Evolutionary conservation across 495 filamentous ascomycete species (phyloP).

Genomic region (Pseudomonodictys pantanalensis): DNA sequence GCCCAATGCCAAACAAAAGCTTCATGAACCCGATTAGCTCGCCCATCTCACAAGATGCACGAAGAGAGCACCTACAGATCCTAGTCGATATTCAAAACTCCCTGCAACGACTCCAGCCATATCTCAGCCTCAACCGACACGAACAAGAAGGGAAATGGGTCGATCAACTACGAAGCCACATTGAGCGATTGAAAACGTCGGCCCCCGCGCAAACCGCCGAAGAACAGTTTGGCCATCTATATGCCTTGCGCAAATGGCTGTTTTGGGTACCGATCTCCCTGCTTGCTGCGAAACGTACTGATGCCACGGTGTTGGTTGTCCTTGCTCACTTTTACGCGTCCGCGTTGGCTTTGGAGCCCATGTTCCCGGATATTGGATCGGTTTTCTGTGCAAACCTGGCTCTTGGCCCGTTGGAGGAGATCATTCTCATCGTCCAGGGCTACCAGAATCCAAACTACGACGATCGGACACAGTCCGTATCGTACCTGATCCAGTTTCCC

Average conservation of each 20-base stretch:
- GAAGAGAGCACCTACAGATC: slow-evolving; percentile 66
- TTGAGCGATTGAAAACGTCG: slow-evolving; percentile 72
- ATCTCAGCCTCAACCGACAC: slow-evolving; percentile 67
- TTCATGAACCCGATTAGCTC: slow-evolving; percentile 55
- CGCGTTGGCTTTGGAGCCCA: slow-evolving; percentile 78
- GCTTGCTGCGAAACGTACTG: slow-evolving; percentile 56
- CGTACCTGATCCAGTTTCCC: slow-evolving; percentile 41
- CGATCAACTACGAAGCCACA: slow-evolving; percentile 74
- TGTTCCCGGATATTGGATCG: slow-evolving; percentile 86
- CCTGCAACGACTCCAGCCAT: slow-evolving; percentile 67
- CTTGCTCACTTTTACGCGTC: slow-evolving; percentile 90
- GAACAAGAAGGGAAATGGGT: slow-evolving; percentile 72
- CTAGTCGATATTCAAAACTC: slow-evolving; percentile 63
- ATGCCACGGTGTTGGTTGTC: slow-evolving; percentile 69
- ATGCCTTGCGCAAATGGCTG: slow-evolving; percentile 82
- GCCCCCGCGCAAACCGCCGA: slow-evolving; percentile 69
- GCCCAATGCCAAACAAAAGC: slow-evolving; percentile 55
- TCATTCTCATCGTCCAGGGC: slow-evolving; percentile 37
- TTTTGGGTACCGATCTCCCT: slow-evolving; percentile 85
- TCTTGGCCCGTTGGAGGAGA: slow-evolving; percentile 41
- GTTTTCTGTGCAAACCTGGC: slow-evolving; percentile 53
- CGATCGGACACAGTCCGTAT: slow-evolving; percentile 31
- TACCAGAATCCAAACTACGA: slow-evolving; percentile 36
- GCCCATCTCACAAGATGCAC: slow-evolving; percentile 53
- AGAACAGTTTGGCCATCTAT: slow-evolving; percentile 83